A percentile compares a stretch with the other conserved stretches of the same genome.
Conservation (phyloP, 1,284 basidiomycete species). For the Cryptococcus sp. region DNA sequence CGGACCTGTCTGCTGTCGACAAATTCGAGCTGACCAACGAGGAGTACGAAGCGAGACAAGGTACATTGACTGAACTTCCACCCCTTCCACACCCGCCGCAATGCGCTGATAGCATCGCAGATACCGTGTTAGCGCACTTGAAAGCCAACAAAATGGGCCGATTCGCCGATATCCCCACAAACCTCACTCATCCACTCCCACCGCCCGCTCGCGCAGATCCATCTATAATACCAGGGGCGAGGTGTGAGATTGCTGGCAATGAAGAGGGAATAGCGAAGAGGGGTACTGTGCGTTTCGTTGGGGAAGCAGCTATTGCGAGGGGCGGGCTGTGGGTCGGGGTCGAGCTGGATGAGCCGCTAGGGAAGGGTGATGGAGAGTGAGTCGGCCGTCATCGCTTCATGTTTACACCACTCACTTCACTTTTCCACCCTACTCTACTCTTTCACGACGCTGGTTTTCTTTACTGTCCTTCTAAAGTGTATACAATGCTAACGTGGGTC, state of each 20-base stretch:
- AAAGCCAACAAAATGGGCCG: conserved; percentile 85
- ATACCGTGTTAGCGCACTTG: conserved; percentile 89
- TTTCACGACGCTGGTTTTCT: too few relatives aligned
- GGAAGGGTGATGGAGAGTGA: conserved; percentile 93
- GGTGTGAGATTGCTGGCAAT: conserved; percentile 71
- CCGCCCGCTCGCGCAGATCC: conserved; percentile 22
- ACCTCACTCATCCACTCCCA: conserved; percentile 30
- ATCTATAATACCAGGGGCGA: conserved; percentile 60
- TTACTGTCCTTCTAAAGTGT: too few relatives aligned
- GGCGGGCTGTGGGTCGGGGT: conserved; percentile 79
- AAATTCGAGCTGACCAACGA: conserved; percentile 87
- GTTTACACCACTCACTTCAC: too few relatives aligned
- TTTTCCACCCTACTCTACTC: background rate
- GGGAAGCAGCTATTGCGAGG: conserved; percentile 73
- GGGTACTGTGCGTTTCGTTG: conserved; percentile 83
- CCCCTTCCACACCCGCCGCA: background rate
- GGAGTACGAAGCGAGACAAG: conserved; percentile 77
- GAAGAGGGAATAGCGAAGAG: conserved; percentile 67
- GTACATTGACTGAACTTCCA: conserved; percentile 53
- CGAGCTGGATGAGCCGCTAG: conserved; percentile 93
- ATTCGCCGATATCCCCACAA: conserved; percentile 62
- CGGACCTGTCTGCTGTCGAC: conserved; percentile 81
- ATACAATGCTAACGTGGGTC: background rate
- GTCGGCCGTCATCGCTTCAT: conserved; percentile 37
- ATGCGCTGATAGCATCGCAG: conserved; percentile 54